These are phyloP conservation scores for Whalleya microplaca DNA, from an alignment of 2,329 filamentous ascomycete genomes.

Conservation along the genomic window DNA sequence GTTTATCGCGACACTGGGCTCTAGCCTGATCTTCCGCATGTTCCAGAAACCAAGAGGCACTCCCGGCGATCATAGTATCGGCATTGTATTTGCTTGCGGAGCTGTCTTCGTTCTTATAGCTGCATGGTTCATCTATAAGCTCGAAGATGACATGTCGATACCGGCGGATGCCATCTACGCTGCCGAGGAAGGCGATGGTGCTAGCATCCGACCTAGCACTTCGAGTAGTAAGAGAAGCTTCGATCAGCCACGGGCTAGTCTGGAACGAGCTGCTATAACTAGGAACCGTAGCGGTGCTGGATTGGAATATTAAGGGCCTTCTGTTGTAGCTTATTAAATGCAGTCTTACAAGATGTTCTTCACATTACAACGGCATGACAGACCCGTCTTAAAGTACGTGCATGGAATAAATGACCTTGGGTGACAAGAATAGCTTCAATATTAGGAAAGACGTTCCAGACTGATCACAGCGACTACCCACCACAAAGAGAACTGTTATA, in stretches of 20 bases:
- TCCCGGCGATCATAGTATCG: slow-evolving; percentile 84
- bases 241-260: slow-evolving; percentile 47
- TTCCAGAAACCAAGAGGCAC: slow-evolving; percentile 86
- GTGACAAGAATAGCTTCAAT: not conserved
- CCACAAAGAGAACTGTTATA: slow-evolving; percentile 9
- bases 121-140: slow-evolving; percentile 70
- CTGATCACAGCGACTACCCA: not conserved
- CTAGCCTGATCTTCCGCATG: slow-evolving; percentile 80
- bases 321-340: not conserved
- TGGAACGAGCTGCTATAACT: slow-evolving; percentile 50
- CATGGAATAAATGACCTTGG: not conserved
- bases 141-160: slow-evolving; percentile 61
- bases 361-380: too few relatives aligned
- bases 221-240: slow-evolving; percentile 44
- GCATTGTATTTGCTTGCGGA: slow-evolving; percentile 83
- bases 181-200: slow-evolving; percentile 47
- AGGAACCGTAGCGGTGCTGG: slow-evolving; percentile 53
- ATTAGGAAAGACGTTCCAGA: not conserved
- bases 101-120: slow-evolving; percentile 78
- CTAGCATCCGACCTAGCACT: slow-evolving; percentile 31
- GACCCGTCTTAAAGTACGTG: too few relatives aligned
- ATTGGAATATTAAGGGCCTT: slow-evolving; percentile 45
- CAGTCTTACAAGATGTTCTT: too few relatives aligned
- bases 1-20: slow-evolving; percentile 84
- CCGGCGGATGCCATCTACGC: slow-evolving; percentile 45